phyloP scores from a whole-genome alignment of 1,139 yeast genomes.

The Sugiyamaella grinbergsii region DNA sequence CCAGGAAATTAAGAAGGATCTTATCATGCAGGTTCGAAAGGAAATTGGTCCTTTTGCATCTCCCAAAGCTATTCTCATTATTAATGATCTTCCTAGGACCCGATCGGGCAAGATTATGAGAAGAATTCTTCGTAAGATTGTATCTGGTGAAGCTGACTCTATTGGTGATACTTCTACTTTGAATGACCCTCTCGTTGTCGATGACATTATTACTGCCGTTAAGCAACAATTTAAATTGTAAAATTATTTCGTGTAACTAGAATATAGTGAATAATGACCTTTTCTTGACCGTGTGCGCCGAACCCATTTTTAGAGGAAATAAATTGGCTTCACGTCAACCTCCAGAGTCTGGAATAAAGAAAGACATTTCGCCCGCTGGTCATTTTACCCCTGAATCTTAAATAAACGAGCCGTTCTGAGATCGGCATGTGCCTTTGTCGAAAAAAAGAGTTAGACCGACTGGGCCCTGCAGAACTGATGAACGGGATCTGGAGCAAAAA shows the following conservation, averaged over 20 bases:
- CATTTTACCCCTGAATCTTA: no score
- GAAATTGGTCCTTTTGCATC: slow-evolving; percentile 99
- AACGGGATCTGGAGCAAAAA: no score
- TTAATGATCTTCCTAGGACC: slow-evolving; percentile 93
- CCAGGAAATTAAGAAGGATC: slow-evolving; percentile 72
- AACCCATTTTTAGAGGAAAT: no score
- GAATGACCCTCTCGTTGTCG: slow-evolving; percentile 85
- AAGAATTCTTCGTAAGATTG: slow-evolving; percentile 91
- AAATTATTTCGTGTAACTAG: no score
- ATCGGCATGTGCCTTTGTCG: no score
- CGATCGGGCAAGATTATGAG: slow-evolving; percentile 99
- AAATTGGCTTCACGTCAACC: no score
- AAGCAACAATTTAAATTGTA: slow-evolving; percentile 15
- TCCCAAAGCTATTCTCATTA: slow-evolving; percentile 86
- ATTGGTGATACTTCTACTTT: slow-evolving; percentile 92
- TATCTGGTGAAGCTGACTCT: slow-evolving; percentile 87
- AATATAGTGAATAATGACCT: background rate
- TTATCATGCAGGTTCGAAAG: slow-evolving; percentile 84
- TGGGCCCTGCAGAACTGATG: no score
- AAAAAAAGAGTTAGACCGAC: no score
- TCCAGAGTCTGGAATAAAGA: no score
- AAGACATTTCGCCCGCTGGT: no score
- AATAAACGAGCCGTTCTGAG: no score
- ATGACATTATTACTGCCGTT: slow-evolving; percentile 58
- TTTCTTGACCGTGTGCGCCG: no score